Conservation (phyloP, 805 yeast species). For the Kluyveromyces starmeri region DNA sequence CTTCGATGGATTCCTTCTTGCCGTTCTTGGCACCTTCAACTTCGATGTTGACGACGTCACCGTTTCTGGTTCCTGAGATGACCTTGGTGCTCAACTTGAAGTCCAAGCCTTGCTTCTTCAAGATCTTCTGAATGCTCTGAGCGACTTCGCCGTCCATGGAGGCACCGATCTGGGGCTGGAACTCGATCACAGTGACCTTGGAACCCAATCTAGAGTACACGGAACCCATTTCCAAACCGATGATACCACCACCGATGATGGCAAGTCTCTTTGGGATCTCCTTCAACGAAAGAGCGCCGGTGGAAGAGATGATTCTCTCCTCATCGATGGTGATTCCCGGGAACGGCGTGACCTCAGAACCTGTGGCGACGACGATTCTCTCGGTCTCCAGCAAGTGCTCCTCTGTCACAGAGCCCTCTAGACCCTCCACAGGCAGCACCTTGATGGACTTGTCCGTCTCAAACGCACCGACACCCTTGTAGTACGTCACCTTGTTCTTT, state of each 20-base stretch:
- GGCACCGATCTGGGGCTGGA: conserved; percentile 86
- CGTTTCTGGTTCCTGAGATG: conserved; percentile 74
- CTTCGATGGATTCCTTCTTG: conserved; percentile 65
- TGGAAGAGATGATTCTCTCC: conserved; percentile 92
- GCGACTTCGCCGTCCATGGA: conserved; percentile 97
- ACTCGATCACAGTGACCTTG: conserved; percentile 91
- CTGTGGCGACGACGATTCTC: conserved; percentile 92
- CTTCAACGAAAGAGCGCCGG: conserved; percentile 78
- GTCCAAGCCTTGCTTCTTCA: conserved; percentile 90
- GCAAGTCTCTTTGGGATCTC: conserved; percentile 89
- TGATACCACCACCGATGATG: conserved; percentile 98
- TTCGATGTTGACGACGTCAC: conserved; percentile 79
- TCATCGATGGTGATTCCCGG: conserved; percentile 96
- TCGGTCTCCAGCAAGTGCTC: conserved; percentile 66
- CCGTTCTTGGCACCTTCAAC: conserved; percentile 87
- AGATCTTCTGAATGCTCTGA: conserved; percentile 77
- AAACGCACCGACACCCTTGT: conserved; percentile 88
- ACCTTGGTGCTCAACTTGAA: conserved; percentile 93
- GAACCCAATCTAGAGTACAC: conserved; percentile 94
- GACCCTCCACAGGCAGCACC: conserved; percentile 82
- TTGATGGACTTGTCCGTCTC: conserved; percentile 67
- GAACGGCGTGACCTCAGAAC: conserved; percentile 97
- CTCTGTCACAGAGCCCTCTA: conserved; percentile 56
- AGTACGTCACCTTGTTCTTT: conserved; percentile 89
- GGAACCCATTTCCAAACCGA: conserved; percentile 98